Conservation (phyloP, 208 protist genomes). For the Acanthamoeba lenticulata region DNA sequence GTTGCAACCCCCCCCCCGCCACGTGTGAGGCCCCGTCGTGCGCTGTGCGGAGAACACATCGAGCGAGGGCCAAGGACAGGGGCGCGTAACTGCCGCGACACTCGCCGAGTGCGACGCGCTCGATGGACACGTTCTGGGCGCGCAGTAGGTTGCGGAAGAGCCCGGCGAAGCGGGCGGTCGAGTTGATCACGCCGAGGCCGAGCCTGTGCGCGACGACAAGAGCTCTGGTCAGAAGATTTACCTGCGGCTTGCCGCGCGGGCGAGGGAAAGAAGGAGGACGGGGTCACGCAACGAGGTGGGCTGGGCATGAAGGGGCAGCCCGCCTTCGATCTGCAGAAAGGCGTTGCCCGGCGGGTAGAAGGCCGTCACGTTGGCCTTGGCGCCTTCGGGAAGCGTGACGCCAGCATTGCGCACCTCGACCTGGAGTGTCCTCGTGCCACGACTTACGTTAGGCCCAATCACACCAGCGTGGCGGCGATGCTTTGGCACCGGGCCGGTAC, state of each 20-base stretch:
- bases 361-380: neutral
- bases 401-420: neutral
- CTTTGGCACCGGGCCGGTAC: too few relatives aligned
- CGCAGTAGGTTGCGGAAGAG: neutral
- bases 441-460: too few relatives aligned
- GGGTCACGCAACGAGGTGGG: neutral
- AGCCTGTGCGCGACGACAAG: neutral
- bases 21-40: too few relatives aligned
- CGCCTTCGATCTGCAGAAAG: neutral
- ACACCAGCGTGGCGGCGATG: too few relatives aligned
- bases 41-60: neutral
- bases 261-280: neutral
- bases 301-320: neutral
- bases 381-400: neutral
- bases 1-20: neutral
- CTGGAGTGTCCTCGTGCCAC: too few relatives aligned
- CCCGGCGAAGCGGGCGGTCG: neutral
- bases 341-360: neutral
- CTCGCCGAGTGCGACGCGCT: neutral
- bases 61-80: neutral
- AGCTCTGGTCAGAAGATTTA: neutral
- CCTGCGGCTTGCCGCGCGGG: too few relatives aligned
- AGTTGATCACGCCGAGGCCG: neutral
- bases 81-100: neutral
- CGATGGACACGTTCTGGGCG: neutral